These are phyloP conservation scores for Aureobasidium sp. DNA, from an alignment of 2,329 filamentous ascomycete species.

Conservation along the genomic window DNA sequence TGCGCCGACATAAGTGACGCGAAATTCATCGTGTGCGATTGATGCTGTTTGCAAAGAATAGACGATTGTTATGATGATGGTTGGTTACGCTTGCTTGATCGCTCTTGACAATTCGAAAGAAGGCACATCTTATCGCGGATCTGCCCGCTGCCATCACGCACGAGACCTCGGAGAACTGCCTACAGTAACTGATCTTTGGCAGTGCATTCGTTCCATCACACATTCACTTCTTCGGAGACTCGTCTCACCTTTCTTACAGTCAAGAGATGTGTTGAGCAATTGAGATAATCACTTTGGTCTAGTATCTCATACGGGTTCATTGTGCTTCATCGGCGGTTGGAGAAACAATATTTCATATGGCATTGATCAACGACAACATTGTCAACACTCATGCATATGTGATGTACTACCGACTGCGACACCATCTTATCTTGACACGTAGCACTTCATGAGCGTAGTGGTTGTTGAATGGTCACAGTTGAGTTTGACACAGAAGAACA, in stretches of 20 bases:
- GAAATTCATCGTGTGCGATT: constrained; percentile 73
- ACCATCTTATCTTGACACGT: neutral
- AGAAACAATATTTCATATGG: neutral
- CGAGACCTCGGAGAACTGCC: neutral
- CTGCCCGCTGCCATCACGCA: neutral
- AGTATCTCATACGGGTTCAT: neutral
- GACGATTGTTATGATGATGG: neutral
- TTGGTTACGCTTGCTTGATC: neutral
- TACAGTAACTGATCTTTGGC: too few relatives aligned
- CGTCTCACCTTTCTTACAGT: too few relatives aligned
- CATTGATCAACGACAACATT: neutral
- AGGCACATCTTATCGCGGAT: constrained; percentile 6
- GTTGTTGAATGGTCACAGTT: too few relatives aligned
- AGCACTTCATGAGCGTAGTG: too few relatives aligned
- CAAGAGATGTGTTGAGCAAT: too few relatives aligned
- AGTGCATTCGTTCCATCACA: too few relatives aligned
- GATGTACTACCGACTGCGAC: neutral
- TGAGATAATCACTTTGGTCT: too few relatives aligned
- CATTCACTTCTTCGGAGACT: neutral
- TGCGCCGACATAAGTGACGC: constrained; percentile 86
- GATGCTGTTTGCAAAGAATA: neutral
- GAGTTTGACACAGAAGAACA: too few relatives aligned
- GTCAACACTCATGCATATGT: neutral
- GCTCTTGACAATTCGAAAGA: neutral
- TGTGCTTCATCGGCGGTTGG: too few relatives aligned